Percentiles rank a stretch among this genome's conserved stretches.
These are phyloP conservation scores for Cydonia oblonga DNA, from an alignment of 331 rosid species.

Conservation along the genomic window DNA sequence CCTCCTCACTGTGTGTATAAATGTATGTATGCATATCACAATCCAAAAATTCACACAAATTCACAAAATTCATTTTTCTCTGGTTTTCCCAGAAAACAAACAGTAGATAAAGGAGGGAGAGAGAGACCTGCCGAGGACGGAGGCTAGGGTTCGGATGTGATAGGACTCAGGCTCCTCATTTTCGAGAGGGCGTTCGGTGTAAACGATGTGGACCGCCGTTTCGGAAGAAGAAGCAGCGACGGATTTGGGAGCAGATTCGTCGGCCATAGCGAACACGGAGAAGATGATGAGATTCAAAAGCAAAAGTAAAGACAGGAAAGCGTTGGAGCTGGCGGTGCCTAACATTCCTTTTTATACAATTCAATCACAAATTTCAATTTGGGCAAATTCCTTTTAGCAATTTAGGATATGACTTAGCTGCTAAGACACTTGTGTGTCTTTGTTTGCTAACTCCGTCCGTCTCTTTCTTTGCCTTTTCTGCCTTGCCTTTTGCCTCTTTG, in stretches of 20 bases:
- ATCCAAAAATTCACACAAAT: background rate
- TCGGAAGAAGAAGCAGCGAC: slow-evolving; percentile 28
- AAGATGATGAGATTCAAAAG: slow-evolving; percentile 3
- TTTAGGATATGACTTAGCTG: too few relatives aligned
- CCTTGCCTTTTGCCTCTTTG: too few relatives aligned
- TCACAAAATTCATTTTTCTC: background rate
- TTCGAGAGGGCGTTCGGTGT: slow-evolving; percentile 52
- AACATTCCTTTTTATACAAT: background rate
- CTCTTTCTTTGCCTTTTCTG: background rate
- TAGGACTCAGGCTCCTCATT: slow-evolving; percentile 63
- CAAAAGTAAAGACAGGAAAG: background rate
- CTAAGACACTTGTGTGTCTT: too few relatives aligned
- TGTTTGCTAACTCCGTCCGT: background rate
- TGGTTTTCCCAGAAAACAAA: slow-evolving; percentile 8
- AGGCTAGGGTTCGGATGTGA: slow-evolving; percentile 74
- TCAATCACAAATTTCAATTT: background rate
- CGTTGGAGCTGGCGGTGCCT: background rate
- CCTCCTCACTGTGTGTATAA: slow-evolving; percentile 48
- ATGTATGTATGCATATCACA: background rate
- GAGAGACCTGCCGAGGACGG: slow-evolving; percentile 41
- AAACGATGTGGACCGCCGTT: slow-evolving; percentile 56
- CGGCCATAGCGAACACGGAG: slow-evolving; percentile 36
- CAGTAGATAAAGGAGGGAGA: too few relatives aligned
- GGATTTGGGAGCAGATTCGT: slow-evolving; percentile 8
- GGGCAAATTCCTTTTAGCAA: too few relatives aligned